phyloP scores from a whole-genome alignment of 495 filamentous ascomycete species.

The Penicillium cinerascens region DNA sequence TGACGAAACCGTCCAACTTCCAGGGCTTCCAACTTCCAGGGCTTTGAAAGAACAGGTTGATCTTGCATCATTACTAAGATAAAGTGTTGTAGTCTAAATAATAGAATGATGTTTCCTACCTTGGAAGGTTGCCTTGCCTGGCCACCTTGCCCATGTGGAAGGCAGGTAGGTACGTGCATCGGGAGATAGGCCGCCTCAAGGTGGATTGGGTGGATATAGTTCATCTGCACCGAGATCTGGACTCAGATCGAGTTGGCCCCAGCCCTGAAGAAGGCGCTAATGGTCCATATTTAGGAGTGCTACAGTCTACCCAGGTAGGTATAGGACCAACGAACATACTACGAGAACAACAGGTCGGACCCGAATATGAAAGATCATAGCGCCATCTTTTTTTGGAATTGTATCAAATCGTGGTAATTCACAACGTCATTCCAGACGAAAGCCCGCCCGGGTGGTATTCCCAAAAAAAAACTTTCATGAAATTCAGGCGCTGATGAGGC shows the following conservation, averaged over 20 bases:
- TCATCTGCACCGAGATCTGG: background rate
- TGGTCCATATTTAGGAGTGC: too few species aligned
- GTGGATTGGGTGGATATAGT: background rate
- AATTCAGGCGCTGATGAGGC: slow-evolving; percentile 34
- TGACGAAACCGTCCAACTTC: too few species aligned
- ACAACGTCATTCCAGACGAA: slow-evolving; percentile 38
- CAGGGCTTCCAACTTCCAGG: too few species aligned
- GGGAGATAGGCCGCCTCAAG: background rate
- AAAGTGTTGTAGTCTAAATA: background rate
- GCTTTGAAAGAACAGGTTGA: too few species aligned
- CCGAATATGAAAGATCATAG: slow-evolving; percentile 37
- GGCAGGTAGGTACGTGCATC: too few species aligned
- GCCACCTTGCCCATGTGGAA: background rate
- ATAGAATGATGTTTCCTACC: background rate
- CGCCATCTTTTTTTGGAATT: slow-evolving; percentile 45
- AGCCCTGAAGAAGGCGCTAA: background rate
- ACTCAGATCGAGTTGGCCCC: background rate
- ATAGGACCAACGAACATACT: background rate
- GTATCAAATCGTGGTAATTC: slow-evolving; percentile 44
- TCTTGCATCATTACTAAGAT: too few species aligned
- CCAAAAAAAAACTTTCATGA: slow-evolving; percentile 40
- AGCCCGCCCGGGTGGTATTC: slow-evolving; percentile 34
- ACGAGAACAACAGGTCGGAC: background rate
- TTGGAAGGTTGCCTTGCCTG: background rate
- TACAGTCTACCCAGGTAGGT: background rate